These are phyloP conservation scores for Nelumbo lutea DNA, from an alignment of 164 flowering plant genomes.

Conservation along the genomic window DNA sequence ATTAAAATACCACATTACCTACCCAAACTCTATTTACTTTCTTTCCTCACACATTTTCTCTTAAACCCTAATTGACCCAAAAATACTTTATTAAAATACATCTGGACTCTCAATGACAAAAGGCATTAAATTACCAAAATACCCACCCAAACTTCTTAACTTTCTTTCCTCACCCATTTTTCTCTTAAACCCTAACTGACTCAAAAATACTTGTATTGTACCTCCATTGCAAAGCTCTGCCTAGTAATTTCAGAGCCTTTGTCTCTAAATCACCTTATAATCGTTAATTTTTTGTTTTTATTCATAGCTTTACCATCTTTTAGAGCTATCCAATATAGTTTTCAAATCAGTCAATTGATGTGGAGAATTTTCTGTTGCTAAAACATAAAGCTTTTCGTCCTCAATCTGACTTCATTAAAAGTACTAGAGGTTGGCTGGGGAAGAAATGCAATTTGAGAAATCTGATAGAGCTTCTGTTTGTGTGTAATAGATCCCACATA, in stretches of 20 bases:
- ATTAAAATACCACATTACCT: too few relatives aligned
- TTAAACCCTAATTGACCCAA: too few relatives aligned
- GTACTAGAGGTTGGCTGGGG: neutral
- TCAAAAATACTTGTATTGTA: too few relatives aligned
- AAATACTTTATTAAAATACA: too few relatives aligned
- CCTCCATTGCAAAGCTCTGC: neutral
- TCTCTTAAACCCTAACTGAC: too few relatives aligned
- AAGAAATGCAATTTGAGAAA: neutral
- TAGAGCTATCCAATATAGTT: neutral
- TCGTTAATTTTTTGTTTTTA: neutral
- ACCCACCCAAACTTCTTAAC: too few relatives aligned
- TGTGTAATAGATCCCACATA: conserved; percentile 9
- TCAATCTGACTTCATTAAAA: neutral
- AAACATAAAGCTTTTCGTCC: neutral
- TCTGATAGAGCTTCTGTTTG: neutral
- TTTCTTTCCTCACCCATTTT: too few relatives aligned
- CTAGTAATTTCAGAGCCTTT: neutral
- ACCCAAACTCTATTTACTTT: too few relatives aligned
- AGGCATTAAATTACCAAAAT: too few relatives aligned
- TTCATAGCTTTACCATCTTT: neutral
- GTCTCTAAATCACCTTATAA: neutral
- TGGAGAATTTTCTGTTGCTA: neutral
- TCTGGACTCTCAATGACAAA: too few relatives aligned
- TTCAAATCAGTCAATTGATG: neutral
- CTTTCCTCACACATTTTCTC: too few relatives aligned